phyloP scores from a whole-genome alignment of 2,329 filamentous ascomycete genomes.

The Blumeria hordei region DNA sequence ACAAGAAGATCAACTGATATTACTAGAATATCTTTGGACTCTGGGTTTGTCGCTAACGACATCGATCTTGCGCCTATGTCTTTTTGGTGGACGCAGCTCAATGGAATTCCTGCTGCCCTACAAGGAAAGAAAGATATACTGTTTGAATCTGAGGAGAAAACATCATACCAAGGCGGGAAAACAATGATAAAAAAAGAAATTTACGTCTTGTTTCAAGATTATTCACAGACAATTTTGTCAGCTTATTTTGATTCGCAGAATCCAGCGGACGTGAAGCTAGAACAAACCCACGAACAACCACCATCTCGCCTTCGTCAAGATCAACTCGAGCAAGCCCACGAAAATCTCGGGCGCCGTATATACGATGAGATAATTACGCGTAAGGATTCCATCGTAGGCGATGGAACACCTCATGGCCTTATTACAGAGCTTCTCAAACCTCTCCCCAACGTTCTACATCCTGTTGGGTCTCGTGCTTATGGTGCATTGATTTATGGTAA shows the following conservation, averaged over 20 bases:
- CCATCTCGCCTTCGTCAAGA: slow-evolving; percentile 69
- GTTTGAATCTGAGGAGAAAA: slow-evolving; percentile 59
- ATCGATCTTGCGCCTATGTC: slow-evolving; percentile 52
- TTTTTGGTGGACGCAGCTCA: slow-evolving; percentile 72
- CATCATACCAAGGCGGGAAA: slow-evolving; percentile 42
- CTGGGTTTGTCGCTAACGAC: slow-evolving; percentile 70
- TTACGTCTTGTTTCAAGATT: slow-evolving; percentile 81
- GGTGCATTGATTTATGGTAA: slow-evolving; percentile 88
- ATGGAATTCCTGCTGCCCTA: slow-evolving; percentile 56
- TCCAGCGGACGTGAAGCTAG: slow-evolving; percentile 44
- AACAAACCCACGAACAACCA: slow-evolving; percentile 70
- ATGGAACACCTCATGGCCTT: slow-evolving; percentile 57
- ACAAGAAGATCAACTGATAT: slow-evolving; percentile 40
- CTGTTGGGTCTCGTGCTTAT: slow-evolving; percentile 72
- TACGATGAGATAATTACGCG: slow-evolving; percentile 42
- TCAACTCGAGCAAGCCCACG: slow-evolving; percentile 70
- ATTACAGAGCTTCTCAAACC: slow-evolving; percentile 58
- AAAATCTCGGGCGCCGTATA: slow-evolving; percentile 58
- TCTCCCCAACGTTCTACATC: slow-evolving; percentile 47
- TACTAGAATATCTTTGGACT: slow-evolving; percentile 47
- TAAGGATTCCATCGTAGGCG: slow-evolving; percentile 60
- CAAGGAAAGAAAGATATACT: slow-evolving; percentile 66
- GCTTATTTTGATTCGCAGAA: slow-evolving; percentile 57
- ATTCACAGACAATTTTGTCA: slow-evolving; percentile 78
- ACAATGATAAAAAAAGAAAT: slow-evolving; percentile 54